Conservation (phyloP, 2,329 filamentous ascomycete species). For the Cladosporium sp. region DNA sequence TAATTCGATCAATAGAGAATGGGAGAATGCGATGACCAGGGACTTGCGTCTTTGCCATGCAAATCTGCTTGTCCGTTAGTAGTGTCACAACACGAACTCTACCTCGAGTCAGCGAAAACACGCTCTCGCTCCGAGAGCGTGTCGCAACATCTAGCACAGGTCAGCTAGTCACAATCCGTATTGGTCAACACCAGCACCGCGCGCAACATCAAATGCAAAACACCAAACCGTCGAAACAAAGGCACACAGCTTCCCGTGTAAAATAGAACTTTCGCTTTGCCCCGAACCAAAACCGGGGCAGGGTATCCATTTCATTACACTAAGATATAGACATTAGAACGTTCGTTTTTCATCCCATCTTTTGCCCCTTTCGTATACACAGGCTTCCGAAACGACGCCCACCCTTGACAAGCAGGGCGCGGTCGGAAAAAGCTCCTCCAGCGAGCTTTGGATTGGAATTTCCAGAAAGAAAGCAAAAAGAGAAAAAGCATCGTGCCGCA, state of each 20-base stretch:
- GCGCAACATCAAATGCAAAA: neutral
- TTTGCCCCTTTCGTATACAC: neutral
- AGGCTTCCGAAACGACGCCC: neutral
- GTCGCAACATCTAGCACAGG: neutral
- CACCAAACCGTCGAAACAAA: neutral
- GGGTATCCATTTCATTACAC: slow-evolving; percentile 7
- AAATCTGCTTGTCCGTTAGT: neutral
- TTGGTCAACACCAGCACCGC: too few species aligned
- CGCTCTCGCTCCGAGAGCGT: neutral
- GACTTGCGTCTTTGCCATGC: too few species aligned
- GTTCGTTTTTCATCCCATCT: neutral
- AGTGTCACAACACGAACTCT: neutral
- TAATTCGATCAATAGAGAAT: too few species aligned
- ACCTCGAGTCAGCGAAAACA: neutral
- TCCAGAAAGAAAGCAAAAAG: neutral
- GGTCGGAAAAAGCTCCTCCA: neutral
- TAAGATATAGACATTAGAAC: slow-evolving; percentile 7
- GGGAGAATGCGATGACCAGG: too few species aligned
- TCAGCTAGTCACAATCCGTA: neutral
- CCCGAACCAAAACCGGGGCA: neutral
- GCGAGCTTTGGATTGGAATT: neutral
- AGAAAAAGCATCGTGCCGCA: neutral
- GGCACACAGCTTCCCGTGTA: neutral
- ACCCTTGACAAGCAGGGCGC: neutral
- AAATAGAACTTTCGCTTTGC: neutral